A percentile compares a stretch with the other conserved stretches of the same genome.
Evolutionary conservation across 2,329 filamentous ascomycete genomes (phyloP).

Genomic region (Claviceps sp.): DNA sequence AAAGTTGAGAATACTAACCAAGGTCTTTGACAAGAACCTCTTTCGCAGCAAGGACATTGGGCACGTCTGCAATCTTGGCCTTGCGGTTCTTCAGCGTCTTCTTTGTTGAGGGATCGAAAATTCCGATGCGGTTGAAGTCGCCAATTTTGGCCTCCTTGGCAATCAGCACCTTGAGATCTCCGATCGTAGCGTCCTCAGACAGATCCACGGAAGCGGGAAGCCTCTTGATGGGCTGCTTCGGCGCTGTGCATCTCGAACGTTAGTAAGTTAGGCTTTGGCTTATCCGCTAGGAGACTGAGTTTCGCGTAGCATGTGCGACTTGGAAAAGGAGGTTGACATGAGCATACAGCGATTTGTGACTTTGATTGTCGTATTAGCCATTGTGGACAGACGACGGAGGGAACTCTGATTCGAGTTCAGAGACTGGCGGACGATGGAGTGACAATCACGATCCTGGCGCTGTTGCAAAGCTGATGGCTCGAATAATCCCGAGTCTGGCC

Average conservation of each 20-base stretch:
- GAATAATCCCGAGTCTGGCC: not conserved
- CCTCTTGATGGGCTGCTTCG: slow-evolving; percentile 37
- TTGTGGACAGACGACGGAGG: slow-evolving; percentile 1
- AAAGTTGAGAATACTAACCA: slow-evolving; percentile 37
- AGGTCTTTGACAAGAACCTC: slow-evolving; percentile 84
- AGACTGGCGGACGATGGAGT: not conserved
- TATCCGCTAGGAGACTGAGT: not conserved
- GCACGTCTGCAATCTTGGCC: slow-evolving; percentile 35
- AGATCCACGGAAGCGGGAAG: slow-evolving; percentile 40
- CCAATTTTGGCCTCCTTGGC: slow-evolving; percentile 36
- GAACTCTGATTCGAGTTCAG: not conserved
- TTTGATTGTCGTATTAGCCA: slow-evolving; percentile 9
- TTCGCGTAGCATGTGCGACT: not conserved
- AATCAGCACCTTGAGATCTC: slow-evolving; percentile 44
- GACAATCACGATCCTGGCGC: not conserved
- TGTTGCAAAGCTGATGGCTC: slow-evolving; percentile 1
- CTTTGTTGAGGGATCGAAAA: slow-evolving; percentile 46
- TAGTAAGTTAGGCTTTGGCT: slow-evolving; percentile 1
- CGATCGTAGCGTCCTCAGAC: slow-evolving; percentile 38
- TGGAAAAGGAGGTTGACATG: too few species aligned
- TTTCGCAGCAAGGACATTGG: slow-evolving; percentile 32
- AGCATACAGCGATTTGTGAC: slow-evolving; percentile 11
- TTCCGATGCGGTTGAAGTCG: slow-evolving; percentile 48
- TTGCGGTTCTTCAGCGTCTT: slow-evolving; percentile 51
- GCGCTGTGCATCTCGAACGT: slow-evolving; percentile 17